Conservation (phyloP, 1,284 basidiomycete genomes). For the Xerocomus amazonicus region DNA sequence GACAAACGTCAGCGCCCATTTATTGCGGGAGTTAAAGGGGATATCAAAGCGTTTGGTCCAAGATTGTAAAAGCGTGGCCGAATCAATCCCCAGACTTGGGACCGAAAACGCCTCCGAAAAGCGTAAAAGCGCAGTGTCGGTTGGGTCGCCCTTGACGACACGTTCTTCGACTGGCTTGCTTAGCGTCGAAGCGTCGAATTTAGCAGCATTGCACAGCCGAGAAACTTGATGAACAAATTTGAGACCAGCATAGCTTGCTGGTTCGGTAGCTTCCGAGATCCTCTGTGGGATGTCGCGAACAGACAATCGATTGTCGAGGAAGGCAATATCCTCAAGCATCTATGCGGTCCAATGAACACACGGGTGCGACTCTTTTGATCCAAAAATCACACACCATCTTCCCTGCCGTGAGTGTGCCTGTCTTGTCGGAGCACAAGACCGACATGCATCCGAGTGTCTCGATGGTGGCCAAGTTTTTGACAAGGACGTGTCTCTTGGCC, state of each 20-base stretch:
- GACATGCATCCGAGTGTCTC: conserved; percentile 58
- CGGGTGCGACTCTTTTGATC: no score
- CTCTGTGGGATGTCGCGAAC: conserved; percentile 24
- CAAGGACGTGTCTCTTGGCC: conserved; percentile 50
- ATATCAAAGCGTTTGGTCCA: conserved; percentile 39
- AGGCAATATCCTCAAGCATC: conserved; percentile 41
- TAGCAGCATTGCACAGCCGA: conserved; percentile 60
- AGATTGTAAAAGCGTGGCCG: conserved; percentile 24
- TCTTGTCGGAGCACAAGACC: conserved; percentile 56
- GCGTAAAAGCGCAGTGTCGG: conserved; percentile 58
- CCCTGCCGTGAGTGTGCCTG: conserved; percentile 44
- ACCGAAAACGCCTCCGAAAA: conserved; percentile 48
- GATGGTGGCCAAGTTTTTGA: conserved; percentile 57
- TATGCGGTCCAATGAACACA: conserved; percentile 4
- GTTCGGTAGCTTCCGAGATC: conserved; percentile 13
- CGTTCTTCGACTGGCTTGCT: conserved; percentile 40
- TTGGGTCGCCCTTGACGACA: conserved; percentile 57
- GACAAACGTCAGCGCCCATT: conserved; percentile 49
- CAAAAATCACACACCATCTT: conserved; percentile 30
- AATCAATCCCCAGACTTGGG: conserved; percentile 16
- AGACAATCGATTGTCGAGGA: conserved; percentile 36
- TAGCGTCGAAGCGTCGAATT: conserved; percentile 42
- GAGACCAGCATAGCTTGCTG: conserved; percentile 15
- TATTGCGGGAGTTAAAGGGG: conserved; percentile 64
- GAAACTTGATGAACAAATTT: conserved; percentile 42